Base-by-base conservation (phyloP, 2,329 filamentous ascomycete genomes). In the Metarhizium anisopliae region DNA sequence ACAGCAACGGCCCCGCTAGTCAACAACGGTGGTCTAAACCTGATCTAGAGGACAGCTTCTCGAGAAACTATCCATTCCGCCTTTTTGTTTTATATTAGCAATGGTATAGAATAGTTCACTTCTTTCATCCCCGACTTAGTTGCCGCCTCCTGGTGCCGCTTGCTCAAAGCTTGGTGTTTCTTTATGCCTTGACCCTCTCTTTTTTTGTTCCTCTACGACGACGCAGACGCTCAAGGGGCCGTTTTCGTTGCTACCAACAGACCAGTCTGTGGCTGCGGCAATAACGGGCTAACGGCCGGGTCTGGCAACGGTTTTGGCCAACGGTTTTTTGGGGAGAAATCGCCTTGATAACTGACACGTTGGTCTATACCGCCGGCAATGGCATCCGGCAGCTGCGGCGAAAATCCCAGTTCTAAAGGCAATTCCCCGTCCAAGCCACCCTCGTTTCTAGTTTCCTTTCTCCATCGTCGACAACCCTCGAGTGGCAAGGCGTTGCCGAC, bases 401-500 rank as follows among this genome's bases (percentile, higher is more conserved):
- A 47, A 42, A 18, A 30, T 43, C 50, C 53, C 51, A 54, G 51
- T 54, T 49, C 55, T 29, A 53, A 56, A 53, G 55, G 38, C 52
- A 57, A 20, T 57, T 54, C 50, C 53, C 55, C 20, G 35, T 30
- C 56, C 53, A 52, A 60, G 59, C 51, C 72, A 43, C 45, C 55
- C 20, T 47, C 55, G 18, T 47, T 56, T 49, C 64, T 81, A 52
- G 75, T 72, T 57, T 75, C 75, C 8, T 74, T 81, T 60, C 76
- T 80, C 54, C 72, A 77, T 58, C 73, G 77, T 56, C 74, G 74
- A 55, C 77, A 76, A 66, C 72, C 74, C 54, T 75, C 76, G 7
- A 72, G 73, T 60, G 76, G 71, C 25, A 62, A 67, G n/a, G 63
- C 60, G 11, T 62, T 74, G 32, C 64, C 68, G 20, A 51, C 56